Conservation (phyloP, 352 stramenopile species). For the Phytophthora citricola region DNA sequence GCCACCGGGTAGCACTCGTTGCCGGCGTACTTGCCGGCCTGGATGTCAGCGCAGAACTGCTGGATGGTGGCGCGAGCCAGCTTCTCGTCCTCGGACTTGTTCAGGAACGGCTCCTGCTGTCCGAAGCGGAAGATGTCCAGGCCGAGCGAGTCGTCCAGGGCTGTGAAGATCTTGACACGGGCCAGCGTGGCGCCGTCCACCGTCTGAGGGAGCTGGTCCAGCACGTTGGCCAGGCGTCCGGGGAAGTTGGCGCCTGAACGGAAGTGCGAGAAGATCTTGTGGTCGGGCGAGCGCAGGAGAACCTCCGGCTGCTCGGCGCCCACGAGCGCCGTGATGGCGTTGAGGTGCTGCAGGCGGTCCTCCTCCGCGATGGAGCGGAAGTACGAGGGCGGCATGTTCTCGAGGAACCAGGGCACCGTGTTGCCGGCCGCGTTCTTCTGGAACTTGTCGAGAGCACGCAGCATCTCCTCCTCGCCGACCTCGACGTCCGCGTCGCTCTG, state of each 20-base stretch:
- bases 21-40: conserved; percentile 74
- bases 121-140: conserved; percentile 91
- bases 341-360: conserved; percentile 87
- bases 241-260: conserved; percentile 81
- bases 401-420: conserved; percentile 88
- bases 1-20: conserved; percentile 61
- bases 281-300: conserved; percentile 74
- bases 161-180: conserved; percentile 92
- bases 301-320: conserved; percentile 82
- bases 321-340: conserved; percentile 85
- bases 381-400: conserved; percentile 92
- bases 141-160: conserved; percentile 82
- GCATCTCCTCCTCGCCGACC: conserved; percentile 49
- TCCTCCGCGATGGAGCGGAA: conserved; percentile 88
- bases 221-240: conserved; percentile 70
- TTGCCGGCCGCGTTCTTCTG: conserved; percentile 73
- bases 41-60: conserved; percentile 75
- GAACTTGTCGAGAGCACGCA: conserved; percentile 69
- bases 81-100: conserved; percentile 67
- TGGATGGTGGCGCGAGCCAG: conserved; percentile 65
- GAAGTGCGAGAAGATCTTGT: conserved; percentile 86
- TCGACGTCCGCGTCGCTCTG: conserved; percentile 46
- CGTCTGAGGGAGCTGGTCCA: conserved; percentile 71
- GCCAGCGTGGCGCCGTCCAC: conserved; percentile 71
- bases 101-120: conserved; percentile 76